Percentiles rank a stretch among this genome's conserved stretches.
phyloP scores from a whole-genome alignment of 202 grass and related monocot genomes.

The Schoenoplectus triqueter region DNA sequence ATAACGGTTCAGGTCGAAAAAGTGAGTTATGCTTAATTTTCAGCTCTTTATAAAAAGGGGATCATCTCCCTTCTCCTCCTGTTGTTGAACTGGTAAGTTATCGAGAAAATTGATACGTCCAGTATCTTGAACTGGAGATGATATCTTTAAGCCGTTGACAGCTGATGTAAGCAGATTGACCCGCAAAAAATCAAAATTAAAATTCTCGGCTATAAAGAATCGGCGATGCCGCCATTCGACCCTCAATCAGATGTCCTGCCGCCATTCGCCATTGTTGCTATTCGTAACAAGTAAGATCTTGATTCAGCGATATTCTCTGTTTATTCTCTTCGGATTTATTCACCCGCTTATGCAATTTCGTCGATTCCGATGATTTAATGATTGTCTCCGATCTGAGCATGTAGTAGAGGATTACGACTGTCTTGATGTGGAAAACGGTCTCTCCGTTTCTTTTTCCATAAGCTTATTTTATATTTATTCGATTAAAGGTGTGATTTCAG shows the following conservation, averaged over 20 bases:
- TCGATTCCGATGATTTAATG: not conserved
- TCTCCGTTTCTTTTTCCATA: not conserved
- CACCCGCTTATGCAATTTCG: not conserved
- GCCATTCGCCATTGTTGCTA: not conserved
- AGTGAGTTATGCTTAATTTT: no score
- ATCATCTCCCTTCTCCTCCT: no score
- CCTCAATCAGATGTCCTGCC: not conserved
- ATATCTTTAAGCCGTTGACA: no score
- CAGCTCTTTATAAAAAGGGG: no score
- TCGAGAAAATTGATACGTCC: no score
- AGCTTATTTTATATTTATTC: not conserved
- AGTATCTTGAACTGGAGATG: no score
- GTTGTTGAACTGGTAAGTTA: no score
- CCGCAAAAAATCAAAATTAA: not conserved
- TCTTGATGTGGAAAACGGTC: not conserved
- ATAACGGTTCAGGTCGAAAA: no score
- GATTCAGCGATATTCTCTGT: not conserved
- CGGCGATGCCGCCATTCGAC: not conserved
- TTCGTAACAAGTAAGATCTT: conserved; percentile 28
- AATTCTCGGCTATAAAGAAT: conserved; percentile 14
- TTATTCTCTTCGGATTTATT: not conserved
- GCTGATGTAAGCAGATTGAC: not conserved
- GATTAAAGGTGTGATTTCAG: conserved; percentile 1
- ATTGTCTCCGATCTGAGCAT: not conserved
- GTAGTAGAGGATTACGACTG: not conserved